Evolutionary conservation across 257 asterid species (phyloP).

Genomic region (Verbascum thapsus): DNA sequence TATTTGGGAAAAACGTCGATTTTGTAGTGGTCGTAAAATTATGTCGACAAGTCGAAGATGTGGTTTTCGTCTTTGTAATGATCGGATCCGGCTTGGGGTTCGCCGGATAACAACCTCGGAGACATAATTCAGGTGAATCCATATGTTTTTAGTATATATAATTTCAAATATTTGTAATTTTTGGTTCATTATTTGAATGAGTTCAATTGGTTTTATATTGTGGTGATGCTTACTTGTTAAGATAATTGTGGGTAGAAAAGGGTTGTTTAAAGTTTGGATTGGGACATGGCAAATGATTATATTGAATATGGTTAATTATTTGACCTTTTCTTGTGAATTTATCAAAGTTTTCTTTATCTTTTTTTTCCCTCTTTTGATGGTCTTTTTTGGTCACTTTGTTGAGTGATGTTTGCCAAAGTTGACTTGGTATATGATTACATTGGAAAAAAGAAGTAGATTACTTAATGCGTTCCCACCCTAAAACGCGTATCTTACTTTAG

Average conservation of each 20-base stretch:
- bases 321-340: constrained; percentile 46
- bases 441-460: background rate
- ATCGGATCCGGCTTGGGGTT: constrained; percentile 27
- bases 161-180: background rate
- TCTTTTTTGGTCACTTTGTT: constrained; percentile 23
- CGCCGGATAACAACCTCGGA: constrained; percentile 59
- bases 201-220: constrained; percentile 27
- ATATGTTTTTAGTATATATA: constrained; percentile 24
- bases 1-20: constrained; percentile 66
- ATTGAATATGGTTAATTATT: constrained; percentile 32
- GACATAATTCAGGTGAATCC: constrained; percentile 49
- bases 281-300: constrained; percentile 47
- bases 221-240: constrained; percentile 50
- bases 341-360: constrained; percentile 28
- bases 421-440: constrained; percentile 38
- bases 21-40: constrained; percentile 54
- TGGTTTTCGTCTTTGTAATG: constrained; percentile 40
- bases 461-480: constrained; percentile 22
- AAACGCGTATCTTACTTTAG: constrained; percentile 21
- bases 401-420: constrained; percentile 37
- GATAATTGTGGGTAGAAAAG: constrained; percentile 38
- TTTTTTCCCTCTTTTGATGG: constrained; percentile 6
- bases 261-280: constrained; percentile 32
- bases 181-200: background rate
- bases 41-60: constrained; percentile 58